Evolutionary conservation across 2,329 filamentous ascomycete genomes (phyloP), one percentile per base, ranked within the genome.

Genomic region (Pyrenophora tritici-repentis): DNA sequence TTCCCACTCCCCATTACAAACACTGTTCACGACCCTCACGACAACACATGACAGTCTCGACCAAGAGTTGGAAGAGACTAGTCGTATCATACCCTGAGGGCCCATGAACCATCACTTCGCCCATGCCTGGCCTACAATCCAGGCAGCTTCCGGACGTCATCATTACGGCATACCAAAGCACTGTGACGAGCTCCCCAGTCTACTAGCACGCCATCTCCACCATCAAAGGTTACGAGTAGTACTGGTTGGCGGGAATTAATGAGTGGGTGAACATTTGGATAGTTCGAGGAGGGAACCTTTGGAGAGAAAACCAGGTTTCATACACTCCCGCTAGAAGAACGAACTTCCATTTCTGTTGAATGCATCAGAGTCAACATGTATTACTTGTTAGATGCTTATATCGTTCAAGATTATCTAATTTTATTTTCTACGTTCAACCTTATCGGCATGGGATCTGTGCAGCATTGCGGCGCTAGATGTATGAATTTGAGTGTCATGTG

Each of bases 61-160:
- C 61, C 66, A 67, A 68, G 64, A 42, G 63, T 64, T 71, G 66
- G 66, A 68, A 67, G 66, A 62, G 61, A 53, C 13, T 20, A 32
- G 45, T 53, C 40, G 13, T 16, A 36, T n/a, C 26, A 29, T 12
- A 29, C 31, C 35, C 33, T 34, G 18, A 53, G 22, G 24, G 43
- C 17, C 35, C 34, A 24, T 32, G 40, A 36, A 17, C 45, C 14
- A 35, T 40, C 17, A 41, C 31, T 24, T 18, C n/a, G 8, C 36
- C 36, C 17, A 20, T 18, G 33, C 49, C 12, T 38, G 42, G 43
- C 43, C 38, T 14, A 42, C 38, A 37, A 22, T 13, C 34, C 13
- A 26, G 38, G 22, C n/a, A 29, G 32, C 33, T 29, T 37, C 20
- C 38, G 20, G 39, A 49, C 45, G 45, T 53, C 45, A 44, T 47